These are phyloP conservation scores for Ichthyophthirius multifiliis DNA, from an alignment of 169 alveolate species.

Conservation along the genomic window DNA sequence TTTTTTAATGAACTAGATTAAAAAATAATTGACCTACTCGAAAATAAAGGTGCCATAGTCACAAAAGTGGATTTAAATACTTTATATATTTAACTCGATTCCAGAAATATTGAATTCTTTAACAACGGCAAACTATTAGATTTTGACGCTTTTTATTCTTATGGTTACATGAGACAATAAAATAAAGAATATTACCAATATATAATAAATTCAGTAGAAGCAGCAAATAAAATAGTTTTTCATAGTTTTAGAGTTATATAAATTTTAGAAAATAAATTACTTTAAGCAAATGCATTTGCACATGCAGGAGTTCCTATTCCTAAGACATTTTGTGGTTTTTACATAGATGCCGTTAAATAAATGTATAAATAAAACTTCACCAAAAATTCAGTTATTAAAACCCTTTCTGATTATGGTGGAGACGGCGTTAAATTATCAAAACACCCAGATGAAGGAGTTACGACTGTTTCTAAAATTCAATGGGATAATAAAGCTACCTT, in stretches of 20 bases:
- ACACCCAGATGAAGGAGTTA: slow-evolving; percentile 11
- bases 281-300: slow-evolving; percentile 1
- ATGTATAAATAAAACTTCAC: neutral
- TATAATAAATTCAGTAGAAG: slow-evolving; percentile 5
- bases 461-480: neutral
- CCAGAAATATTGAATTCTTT: neutral
- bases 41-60: neutral
- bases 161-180: slow-evolving; percentile 37
- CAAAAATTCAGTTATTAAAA: slow-evolving; percentile 17
- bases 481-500: slow-evolving; percentile 24
- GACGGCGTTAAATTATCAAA: slow-evolving; percentile 23
- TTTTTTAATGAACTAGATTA: neutral
- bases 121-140: neutral
- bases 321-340: slow-evolving; percentile 21
- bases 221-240: neutral
- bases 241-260: slow-evolving; percentile 2
- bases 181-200: slow-evolving; percentile 15
- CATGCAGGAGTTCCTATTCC: slow-evolving; percentile 39
- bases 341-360: neutral
- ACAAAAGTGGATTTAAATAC: neutral
- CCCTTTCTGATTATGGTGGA: slow-evolving; percentile 37
- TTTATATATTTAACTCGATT: neutral
- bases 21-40: neutral
- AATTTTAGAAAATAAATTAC: slow-evolving; percentile 18
- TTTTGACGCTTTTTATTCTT: slow-evolving; percentile 34